Conservation (phyloP, 2,329 filamentous ascomycete genomes). For the Aspergillus calidoustus region DNA sequence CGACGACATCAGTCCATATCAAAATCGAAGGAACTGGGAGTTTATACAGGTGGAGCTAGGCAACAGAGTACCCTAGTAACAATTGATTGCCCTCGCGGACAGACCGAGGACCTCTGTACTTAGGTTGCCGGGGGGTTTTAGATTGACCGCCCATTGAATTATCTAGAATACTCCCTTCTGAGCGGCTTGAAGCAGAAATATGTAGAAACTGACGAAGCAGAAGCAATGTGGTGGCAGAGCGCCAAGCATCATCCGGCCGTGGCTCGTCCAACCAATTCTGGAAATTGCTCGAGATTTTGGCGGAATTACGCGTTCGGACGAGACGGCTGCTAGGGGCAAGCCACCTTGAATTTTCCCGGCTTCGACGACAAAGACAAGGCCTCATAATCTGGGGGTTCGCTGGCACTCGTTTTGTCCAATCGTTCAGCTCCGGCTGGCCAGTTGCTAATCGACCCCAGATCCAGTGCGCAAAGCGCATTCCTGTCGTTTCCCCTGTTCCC, state of each 20-base stretch:
- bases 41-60: not conserved
- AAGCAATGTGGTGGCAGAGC: constrained; percentile 5
- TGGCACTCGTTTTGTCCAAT: constrained; percentile 9
- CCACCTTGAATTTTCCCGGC: constrained; percentile 3
- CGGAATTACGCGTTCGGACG: constrained; percentile 18
- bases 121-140: not conserved
- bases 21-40: not conserved
- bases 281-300: constrained; percentile 9
- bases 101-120: not conserved
- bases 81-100: not conserved
- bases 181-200: not conserved
- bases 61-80: not conserved
- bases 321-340: constrained; percentile 12
- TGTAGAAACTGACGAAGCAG: not conserved
- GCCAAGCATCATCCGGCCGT: constrained; percentile 21
- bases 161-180: not conserved
- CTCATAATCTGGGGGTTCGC: constrained; percentile 5
- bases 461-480: constrained; percentile 22
- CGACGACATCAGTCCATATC: not conserved
- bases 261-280: constrained; percentile 2
- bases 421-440: not conserved
- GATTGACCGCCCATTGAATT: not conserved
- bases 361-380: constrained; percentile 8
- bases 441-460: constrained; percentile 6
- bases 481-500: constrained; percentile 21